These are phyloP conservation scores for Geotrichum armillariae DNA, from an alignment of 1,139 yeast species.

Conservation along the genomic window DNA sequence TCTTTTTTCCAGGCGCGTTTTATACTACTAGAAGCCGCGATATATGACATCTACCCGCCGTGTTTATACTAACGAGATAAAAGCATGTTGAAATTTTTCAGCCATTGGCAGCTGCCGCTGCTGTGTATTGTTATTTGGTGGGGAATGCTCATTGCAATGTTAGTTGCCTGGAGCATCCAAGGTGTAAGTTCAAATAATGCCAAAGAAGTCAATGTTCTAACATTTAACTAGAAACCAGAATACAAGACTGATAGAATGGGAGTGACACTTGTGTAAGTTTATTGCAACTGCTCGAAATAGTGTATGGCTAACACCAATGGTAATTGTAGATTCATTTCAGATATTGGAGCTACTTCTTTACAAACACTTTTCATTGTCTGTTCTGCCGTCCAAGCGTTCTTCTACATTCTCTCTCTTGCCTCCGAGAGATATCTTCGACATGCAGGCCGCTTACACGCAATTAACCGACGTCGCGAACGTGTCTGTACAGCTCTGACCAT, in stretches of 20 bases:
- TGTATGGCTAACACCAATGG: not conserved
- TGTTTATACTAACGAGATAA: too few species aligned
- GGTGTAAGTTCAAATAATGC: constrained; percentile 44
- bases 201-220: not conserved
- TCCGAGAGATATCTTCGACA: constrained; percentile 58
- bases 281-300: too few species aligned
- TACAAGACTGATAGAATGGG: constrained; percentile 12
- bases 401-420: constrained; percentile 66
- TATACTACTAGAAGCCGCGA: too few species aligned
- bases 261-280: constrained; percentile 19
- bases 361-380: constrained; percentile 85
- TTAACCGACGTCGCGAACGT: constrained; percentile 50
- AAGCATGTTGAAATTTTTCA: constrained; percentile 19
- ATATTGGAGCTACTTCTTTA: constrained; percentile 80
- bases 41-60: too few species aligned
- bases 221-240: constrained; percentile 14
- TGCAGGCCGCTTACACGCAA: constrained; percentile 54
- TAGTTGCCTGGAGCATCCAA: constrained; percentile 71
- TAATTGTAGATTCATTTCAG: constrained; percentile 58
- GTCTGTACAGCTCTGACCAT: constrained; percentile 53
- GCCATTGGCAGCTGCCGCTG: constrained; percentile 53
- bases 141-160: constrained; percentile 75
- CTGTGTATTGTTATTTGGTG: constrained; percentile 62
- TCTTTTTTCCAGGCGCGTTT: too few species aligned
- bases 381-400: constrained; percentile 73